Conservation (phyloP, 495 filamentous ascomycete species). For the Penicillium ochrochloron region DNA sequence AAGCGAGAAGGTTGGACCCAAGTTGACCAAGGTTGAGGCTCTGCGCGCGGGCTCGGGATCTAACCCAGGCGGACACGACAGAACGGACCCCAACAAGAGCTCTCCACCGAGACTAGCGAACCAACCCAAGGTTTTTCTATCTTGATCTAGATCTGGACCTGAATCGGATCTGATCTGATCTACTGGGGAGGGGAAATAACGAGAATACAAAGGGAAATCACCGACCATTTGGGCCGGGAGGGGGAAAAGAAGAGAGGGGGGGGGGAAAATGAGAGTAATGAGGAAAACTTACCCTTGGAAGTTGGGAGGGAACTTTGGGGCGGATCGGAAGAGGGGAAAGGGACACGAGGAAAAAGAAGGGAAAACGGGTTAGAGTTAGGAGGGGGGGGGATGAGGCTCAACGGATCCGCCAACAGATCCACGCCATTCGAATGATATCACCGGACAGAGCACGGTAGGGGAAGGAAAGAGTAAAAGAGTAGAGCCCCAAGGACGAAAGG, state of each 20-base stretch:
- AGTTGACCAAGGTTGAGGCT: constrained; percentile 3
- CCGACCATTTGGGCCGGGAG: not conserved
- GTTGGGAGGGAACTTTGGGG: not conserved
- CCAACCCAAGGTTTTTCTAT: constrained; percentile 1
- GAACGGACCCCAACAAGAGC: not conserved
- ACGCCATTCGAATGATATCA: constrained; percentile 12
- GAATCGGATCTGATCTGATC: not conserved
- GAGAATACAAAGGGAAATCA: not conserved
- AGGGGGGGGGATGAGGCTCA: constrained; percentile 3
- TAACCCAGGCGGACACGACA: constrained; percentile 8
- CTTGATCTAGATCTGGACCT: not conserved
- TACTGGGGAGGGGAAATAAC: not conserved
- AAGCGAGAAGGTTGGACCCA: not conserved
- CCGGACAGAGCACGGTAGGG: not conserved
- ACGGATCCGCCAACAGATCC: constrained; percentile 1
- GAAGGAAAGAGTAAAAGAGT: not conserved
- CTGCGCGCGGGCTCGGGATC: constrained; percentile 14
- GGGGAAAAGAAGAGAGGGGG: not conserved
- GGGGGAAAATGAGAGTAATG: not conserved
- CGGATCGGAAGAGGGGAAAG: constrained; percentile 1
- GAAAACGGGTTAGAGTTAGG: not conserved
- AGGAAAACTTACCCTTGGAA: constrained; percentile 1
- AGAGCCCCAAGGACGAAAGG: not conserved
- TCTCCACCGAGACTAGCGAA: not conserved
- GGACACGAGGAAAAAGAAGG: not conserved